These are phyloP conservation scores for Eucalyptus sp. DNA, from an alignment of 345 rosid genomes.

Conservation along the genomic window DNA sequence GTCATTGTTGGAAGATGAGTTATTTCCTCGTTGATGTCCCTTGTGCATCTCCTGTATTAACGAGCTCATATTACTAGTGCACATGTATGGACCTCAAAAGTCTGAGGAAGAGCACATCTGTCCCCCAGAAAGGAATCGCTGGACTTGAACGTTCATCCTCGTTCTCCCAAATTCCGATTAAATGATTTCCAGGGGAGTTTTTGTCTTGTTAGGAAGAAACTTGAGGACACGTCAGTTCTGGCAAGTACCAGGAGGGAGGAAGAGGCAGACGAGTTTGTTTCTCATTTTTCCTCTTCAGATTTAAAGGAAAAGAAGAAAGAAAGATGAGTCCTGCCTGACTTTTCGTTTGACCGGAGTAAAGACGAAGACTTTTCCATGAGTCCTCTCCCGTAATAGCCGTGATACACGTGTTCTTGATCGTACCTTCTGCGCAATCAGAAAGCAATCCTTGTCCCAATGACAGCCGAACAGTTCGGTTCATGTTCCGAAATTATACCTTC, in stretches of 20 bases:
- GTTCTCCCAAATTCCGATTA: neutral
- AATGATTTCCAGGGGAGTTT: neutral
- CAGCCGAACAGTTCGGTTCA: neutral
- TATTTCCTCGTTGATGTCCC: neutral
- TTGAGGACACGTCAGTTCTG: neutral
- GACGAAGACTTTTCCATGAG: neutral
- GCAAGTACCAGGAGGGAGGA: neutral
- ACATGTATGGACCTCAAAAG: too few relatives aligned
- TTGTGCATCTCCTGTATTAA: neutral
- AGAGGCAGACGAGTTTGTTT: neutral
- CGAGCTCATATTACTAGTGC: neutral
- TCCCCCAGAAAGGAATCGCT: neutral
- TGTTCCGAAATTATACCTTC: neutral
- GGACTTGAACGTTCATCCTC: neutral
- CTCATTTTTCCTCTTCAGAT: neutral
- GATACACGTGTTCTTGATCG: neutral
- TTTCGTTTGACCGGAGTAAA: neutral
- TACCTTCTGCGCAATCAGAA: neutral
- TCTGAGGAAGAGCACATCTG: neutral
- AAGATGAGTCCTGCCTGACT: neutral
- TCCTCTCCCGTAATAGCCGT: neutral
- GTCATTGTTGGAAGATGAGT: neutral
- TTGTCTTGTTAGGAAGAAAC: neutral
- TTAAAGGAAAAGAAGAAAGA: neutral
- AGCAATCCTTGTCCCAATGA: neutral